Evolutionary conservation across 805 yeast genomes (phyloP).

Genomic region (Suhomyces pyralidae): DNA sequence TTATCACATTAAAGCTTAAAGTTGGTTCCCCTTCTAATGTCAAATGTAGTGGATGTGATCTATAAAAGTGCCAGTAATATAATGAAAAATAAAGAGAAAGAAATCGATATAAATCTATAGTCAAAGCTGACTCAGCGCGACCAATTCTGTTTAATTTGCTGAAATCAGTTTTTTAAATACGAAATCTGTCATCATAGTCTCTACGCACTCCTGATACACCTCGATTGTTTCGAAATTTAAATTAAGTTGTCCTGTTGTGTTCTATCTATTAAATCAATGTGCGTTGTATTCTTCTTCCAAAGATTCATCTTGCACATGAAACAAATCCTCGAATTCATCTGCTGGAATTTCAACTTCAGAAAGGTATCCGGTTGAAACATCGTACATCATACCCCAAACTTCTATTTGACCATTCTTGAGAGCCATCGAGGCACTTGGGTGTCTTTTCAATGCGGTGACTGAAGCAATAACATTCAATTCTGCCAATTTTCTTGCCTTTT

Average conservation of each 20-base stretch:
- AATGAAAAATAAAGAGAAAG: neutral
- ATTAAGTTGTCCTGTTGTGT: neutral
- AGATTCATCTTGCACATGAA: conserved; percentile 26
- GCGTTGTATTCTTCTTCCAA: conserved; percentile 21
- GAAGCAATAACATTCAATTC: conserved; percentile 77
- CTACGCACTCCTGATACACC: neutral
- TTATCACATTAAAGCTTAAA: conserved; percentile 6
- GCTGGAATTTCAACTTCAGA: conserved; percentile 34
- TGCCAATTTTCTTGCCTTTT: conserved; percentile 59
- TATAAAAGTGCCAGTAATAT: neutral
- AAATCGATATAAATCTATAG: neutral
- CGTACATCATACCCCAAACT: conserved; percentile 81
- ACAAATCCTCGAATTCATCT: conserved; percentile 44
- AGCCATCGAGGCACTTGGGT: conserved; percentile 68
- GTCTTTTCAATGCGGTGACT: conserved; percentile 60
- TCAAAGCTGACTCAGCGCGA: neutral
- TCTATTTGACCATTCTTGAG: conserved; percentile 59
- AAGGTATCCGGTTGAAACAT: conserved; percentile 72
- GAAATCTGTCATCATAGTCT: neutral
- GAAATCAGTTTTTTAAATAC: neutral
- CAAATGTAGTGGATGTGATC: neutral
- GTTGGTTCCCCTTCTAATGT: neutral
- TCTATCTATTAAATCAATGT: conserved; percentile 11
- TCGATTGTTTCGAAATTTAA: neutral
- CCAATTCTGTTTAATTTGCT: neutral